phyloP scores from a whole-genome alignment of 1,284 basidiomycete genomes.

The Sporisorium scitamineum region DNA sequence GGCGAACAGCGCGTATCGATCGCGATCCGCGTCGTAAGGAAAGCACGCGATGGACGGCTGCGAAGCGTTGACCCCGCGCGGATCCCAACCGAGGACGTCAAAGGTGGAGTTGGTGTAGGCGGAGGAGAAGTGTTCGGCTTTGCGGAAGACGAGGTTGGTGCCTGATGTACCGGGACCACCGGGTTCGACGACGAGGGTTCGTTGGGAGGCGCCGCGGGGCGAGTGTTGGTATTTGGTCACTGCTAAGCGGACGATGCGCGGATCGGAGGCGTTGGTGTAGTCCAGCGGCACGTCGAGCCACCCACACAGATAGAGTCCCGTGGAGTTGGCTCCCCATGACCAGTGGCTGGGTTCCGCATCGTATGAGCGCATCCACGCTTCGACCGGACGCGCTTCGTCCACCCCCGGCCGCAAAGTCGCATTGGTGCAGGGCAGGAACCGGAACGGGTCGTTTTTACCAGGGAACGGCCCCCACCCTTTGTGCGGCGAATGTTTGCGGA shows the following conservation, averaged over 20 bases:
- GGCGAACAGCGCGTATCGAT: slow-evolving; percentile 30
- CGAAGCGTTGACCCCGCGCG: slow-evolving; percentile 38
- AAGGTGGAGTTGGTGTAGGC: slow-evolving; percentile 27
- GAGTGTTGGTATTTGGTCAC: slow-evolving; percentile 30
- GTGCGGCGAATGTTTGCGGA: slow-evolving; percentile 9
- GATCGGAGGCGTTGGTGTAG: slow-evolving; percentile 43
- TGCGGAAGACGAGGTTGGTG: slow-evolving; percentile 25
- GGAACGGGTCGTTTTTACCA: slow-evolving; percentile 17
- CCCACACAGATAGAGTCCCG: slow-evolving; percentile 42
- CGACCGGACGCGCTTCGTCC: slow-evolving; percentile 12
- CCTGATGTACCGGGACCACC: slow-evolving; percentile 51
- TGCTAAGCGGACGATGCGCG: slow-evolving; percentile 23
- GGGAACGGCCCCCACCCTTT: slow-evolving; percentile 26
- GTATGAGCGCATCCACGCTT: slow-evolving; percentile 15
- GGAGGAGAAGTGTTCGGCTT: slow-evolving; percentile 6
- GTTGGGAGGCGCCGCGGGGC: slow-evolving; percentile 5
- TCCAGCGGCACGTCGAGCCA: slow-evolving; percentile 53
- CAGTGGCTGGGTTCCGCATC: slow-evolving; percentile 24
- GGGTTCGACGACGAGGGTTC: slow-evolving; percentile 42
- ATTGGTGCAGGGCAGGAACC: slow-evolving; percentile 43
- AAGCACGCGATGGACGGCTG: slow-evolving; percentile 41
- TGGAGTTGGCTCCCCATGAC: slow-evolving; percentile 7
- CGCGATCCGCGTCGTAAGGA: slow-evolving; percentile 47
- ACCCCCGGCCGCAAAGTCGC: slow-evolving; percentile 19
- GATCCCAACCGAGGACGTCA: slow-evolving; percentile 50